Evolutionary conservation across 2,329 filamentous ascomycete species (phyloP), one percentile per base, ranked within the genome.

Genomic region (Fusarium musae): DNA sequence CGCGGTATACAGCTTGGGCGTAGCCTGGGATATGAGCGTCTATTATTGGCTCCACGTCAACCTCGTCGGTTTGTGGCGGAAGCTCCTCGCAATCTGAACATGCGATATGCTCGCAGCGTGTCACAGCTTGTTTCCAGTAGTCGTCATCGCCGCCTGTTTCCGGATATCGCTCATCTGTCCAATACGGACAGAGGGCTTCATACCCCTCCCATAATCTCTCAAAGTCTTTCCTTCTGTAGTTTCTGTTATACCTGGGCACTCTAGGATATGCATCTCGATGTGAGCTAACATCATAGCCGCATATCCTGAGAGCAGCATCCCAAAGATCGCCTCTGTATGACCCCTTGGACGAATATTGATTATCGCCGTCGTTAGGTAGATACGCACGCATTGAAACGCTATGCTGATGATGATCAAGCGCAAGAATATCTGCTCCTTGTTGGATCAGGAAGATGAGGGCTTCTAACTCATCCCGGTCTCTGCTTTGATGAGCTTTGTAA

Each of bases 241-340:
- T 47, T 19, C 34, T 54, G 23, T 40, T 61, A 30, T 73, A 71
- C 16, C 49, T 59, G 9, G 70, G 44, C 1, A 58, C 32, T n/a
- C 72, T 44, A 0, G 70, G 63, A 17, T 69, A 63, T 5, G 30
- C 9, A 4, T 13, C 7, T n/a, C 70, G 54, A 19, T 61, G 58
- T 12, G 23, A 1, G 1, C 8, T 3, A 0, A 74, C 30, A 13
- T 66, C 54, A 12, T 73, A 56, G 1, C 67, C 70, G 9, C 70
- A 71, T 15, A 44, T 60, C 1, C 39, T 40, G 2, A 73, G 50
- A 17, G 63, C 54, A 7, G 63, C 66, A 26, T 74, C 72, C 72
- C 67, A 74, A 5, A 74, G 57, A 21, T 74, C 70, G 1, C 72
- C 72, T 17, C 57, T 46, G n/a, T 68, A 73, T 19, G 54, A 57